phyloP scores from a whole-genome alignment of 805 yeast species.

The Priceomyces carsonii region DNA sequence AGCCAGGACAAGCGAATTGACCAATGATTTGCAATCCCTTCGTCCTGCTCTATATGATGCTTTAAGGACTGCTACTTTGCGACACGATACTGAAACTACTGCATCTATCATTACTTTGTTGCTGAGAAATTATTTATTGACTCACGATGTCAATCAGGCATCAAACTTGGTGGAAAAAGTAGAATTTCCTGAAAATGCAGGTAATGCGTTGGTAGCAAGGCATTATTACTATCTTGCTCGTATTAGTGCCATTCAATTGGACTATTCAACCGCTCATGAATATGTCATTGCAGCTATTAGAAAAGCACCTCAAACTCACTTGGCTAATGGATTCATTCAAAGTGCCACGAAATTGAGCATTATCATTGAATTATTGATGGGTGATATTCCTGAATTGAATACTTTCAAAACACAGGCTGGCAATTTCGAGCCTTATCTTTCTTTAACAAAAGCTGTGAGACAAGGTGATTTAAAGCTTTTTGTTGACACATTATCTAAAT shows the following conservation, averaged over 20 bases:
- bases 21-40: constrained; percentile 51
- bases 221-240: constrained; percentile 90
- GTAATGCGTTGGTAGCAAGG: constrained; percentile 87
- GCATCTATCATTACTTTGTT: constrained; percentile 85
- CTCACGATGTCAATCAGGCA: constrained; percentile 85
- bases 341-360: constrained; percentile 86
- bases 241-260: constrained; percentile 87
- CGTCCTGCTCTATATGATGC: constrained; percentile 72
- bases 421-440: constrained; percentile 77
- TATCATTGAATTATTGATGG: constrained; percentile 88
- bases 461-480: constrained; percentile 86
- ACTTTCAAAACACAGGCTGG: constrained; percentile 64
- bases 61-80: constrained; percentile 82
- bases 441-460: constrained; percentile 88
- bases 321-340: constrained; percentile 85
- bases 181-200: constrained; percentile 82
- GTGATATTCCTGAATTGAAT: constrained; percentile 91
- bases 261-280: constrained; percentile 88
- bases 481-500: constrained; percentile 64
- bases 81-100: constrained; percentile 90
- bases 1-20: constrained; percentile 72
- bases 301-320: constrained; percentile 89
- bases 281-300: constrained; percentile 92
- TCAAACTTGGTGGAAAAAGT: constrained; percentile 86
- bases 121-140: constrained; percentile 72